These are phyloP conservation scores for Phycomyces nitens DNA, from an alignment of 192 early-diverging fungal genomes.

Conservation along the genomic window DNA sequence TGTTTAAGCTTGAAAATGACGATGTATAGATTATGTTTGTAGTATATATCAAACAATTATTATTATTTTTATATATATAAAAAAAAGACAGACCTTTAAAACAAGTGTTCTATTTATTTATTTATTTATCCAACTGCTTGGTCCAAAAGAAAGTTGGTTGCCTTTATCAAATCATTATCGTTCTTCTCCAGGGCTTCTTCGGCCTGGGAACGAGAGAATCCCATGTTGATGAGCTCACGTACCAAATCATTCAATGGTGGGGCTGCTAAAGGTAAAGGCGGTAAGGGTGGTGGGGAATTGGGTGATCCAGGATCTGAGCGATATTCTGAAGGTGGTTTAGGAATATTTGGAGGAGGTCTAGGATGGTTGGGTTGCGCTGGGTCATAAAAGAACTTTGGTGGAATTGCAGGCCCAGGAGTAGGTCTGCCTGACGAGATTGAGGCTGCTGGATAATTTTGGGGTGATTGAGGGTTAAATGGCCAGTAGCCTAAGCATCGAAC, in stretches of 20 bases:
- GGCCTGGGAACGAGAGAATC: conserved; percentile 68
- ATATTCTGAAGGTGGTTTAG: conserved; percentile 11
- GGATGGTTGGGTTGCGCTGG: not conserved
- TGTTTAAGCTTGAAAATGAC: conserved; percentile 2
- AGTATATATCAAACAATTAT: not conserved
- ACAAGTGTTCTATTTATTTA: not conserved
- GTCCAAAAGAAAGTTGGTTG: conserved; percentile 78
- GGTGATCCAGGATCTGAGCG: not conserved
- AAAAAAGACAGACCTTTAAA: not conserved
- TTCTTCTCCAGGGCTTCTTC: conserved; percentile 71
- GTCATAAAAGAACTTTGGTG: conserved; percentile 25
- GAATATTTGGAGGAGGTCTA: conserved; percentile 13
- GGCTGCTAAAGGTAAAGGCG: conserved; percentile 2
- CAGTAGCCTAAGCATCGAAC: conserved; percentile 3
- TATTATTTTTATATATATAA: not conserved
- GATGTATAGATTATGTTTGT: not conserved
- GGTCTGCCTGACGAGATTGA: not conserved
- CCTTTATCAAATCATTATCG: conserved; percentile 69
- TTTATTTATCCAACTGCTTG: conserved; percentile 7
- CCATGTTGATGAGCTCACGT: conserved; percentile 61
- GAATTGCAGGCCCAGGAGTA: conserved; percentile 19
- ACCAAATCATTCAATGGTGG: conserved; percentile 19
- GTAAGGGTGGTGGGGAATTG: conserved; percentile 17
- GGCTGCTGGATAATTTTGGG: not conserved
- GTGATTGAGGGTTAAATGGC: conserved; percentile 10